Evolutionary conservation across 1,284 basidiomycete genomes (phyloP).

Genomic region (Farysia itapuensis): DNA sequence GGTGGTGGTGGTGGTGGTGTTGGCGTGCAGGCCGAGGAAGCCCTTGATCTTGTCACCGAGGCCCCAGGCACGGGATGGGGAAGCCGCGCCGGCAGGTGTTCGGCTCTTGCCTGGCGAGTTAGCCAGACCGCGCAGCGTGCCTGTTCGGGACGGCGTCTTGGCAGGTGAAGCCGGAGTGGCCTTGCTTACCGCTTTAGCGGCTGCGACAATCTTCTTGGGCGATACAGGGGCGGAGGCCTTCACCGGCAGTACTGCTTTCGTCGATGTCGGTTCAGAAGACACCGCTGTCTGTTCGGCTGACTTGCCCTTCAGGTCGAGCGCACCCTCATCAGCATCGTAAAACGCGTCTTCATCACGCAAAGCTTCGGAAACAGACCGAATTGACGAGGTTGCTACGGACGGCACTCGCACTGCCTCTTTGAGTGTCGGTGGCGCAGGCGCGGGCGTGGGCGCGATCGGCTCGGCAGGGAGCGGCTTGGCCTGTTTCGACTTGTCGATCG

Average conservation of each 20-base stretch:
- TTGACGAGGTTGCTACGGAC: too few relatives aligned
- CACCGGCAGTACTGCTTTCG: neutral
- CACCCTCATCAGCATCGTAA: too few relatives aligned
- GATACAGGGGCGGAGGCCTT: slow-evolving; percentile 5
- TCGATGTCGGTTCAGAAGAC: too few relatives aligned
- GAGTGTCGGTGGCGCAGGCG: too few relatives aligned
- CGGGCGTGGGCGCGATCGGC: slow-evolving; percentile 2
- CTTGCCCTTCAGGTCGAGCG: too few relatives aligned
- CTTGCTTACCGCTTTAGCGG: slow-evolving; percentile 23
- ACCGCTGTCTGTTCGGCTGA: too few relatives aligned
- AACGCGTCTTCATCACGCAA: too few relatives aligned
- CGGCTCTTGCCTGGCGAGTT: slow-evolving; percentile 22
- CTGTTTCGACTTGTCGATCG: slow-evolving; percentile 6
- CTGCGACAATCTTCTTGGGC: slow-evolving; percentile 32
- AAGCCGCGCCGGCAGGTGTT: slow-evolving; percentile 5
- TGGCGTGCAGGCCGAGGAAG: slow-evolving; percentile 40
- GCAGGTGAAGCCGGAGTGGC: slow-evolving; percentile 26
- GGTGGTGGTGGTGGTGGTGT: slow-evolving; percentile 12
- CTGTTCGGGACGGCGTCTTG: too few relatives aligned
- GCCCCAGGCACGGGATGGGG: slow-evolving; percentile 32
- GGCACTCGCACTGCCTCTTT: too few relatives aligned
- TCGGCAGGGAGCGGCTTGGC: slow-evolving; percentile 17
- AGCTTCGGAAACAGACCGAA: too few relatives aligned
- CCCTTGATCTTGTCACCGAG: slow-evolving; percentile 47
- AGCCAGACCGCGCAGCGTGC: slow-evolving; percentile 21